Base-by-base conservation (phyloP, 164 flowering plant genomes). In the Dillenia suffruticosa region DNA sequence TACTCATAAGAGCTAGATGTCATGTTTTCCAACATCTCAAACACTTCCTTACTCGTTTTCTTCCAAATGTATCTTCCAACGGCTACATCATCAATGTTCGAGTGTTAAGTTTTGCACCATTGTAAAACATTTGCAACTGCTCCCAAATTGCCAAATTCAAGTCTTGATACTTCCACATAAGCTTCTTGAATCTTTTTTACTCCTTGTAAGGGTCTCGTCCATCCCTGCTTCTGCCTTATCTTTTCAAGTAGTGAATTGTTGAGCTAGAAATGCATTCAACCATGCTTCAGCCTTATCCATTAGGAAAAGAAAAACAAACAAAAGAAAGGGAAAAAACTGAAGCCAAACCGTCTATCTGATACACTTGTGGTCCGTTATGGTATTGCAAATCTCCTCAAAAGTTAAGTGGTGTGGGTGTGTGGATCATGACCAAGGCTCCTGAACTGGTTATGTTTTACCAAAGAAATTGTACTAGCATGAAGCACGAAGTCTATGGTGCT, bases 141-240 rank as follows among this genome's bases (percentile, higher is more conserved):
- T 12, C 16, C 14, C 0, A 46, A 16, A 13, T 51, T 15, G 8
- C 47, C 22, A 15, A 15, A 46, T 19, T 24, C 15, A 24, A 59
- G 26, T 11, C n/a, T 46, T 46, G 5, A n/a, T 9, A 10, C 13
- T 13, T 13, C 46, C 10, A 51, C 43, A 59, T 8, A 8, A 59
- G 14, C 24, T 59, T 51, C 12, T 46, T 59, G 24, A 46, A 59
- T 22, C 62, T 59, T 11, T 59, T 51, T 43, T 51, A 59, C 8
- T 51, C 53, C 17, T 59, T 26, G 9, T 9, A 59, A 3, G 9
- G 3, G 62, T 9, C 24, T 46, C 62, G 12, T 17, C 51, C 7
- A 46, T 24, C 5, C 14, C 14, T 48, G 2, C 46, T 15, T 1
- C 43, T 12, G 13, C 46, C 17, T 0, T 10, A n/a, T n/a, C n/a